These are phyloP conservation scores for Trichophaea hybrida DNA, from an alignment of 2,329 filamentous ascomycete species.

Conservation along the genomic window DNA sequence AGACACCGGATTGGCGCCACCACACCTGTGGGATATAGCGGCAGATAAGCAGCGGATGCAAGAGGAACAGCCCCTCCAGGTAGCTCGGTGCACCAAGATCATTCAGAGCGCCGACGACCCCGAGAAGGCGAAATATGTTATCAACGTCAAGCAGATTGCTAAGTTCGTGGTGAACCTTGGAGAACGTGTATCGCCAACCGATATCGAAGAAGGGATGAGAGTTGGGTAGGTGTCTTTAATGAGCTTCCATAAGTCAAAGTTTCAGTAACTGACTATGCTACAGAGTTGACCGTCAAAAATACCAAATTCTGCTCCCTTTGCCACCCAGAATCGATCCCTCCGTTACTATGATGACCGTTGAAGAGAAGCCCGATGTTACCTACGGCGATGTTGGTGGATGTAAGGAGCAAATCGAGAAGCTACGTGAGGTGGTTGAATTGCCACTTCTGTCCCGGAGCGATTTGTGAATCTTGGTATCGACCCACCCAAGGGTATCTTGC, in stretches of 20 bases:
- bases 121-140: conserved; percentile 99
- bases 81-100: conserved; percentile 97
- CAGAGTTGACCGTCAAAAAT: conserved; percentile 92
- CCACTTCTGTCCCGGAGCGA: conserved; percentile 88
- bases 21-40: conserved; percentile 96
- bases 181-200: conserved; percentile 89
- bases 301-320: conserved; percentile 90
- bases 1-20: conserved; percentile 92
- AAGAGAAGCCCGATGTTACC: conserved; percentile 98
- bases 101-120: conserved; percentile 92
- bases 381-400: conserved; percentile 97
- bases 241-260: not conserved
- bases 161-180: conserved; percentile 98
- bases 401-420: conserved; percentile 99
- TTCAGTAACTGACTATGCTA: conserved; percentile 1
- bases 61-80: conserved; percentile 94
- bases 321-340: conserved; percentile 98
- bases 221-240: conserved; percentile 46
- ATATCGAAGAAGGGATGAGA: conserved; percentile 98
- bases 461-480: conserved; percentile 99
- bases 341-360: conserved; percentile 99
- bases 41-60: conserved; percentile 97
- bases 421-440: conserved; percentile 97
- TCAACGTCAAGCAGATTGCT: conserved; percentile 99
- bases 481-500: conserved; percentile 87